Evolutionary conservation across 805 yeast species (phyloP).

Genomic region (Kluyveromyces lactis): DNA sequence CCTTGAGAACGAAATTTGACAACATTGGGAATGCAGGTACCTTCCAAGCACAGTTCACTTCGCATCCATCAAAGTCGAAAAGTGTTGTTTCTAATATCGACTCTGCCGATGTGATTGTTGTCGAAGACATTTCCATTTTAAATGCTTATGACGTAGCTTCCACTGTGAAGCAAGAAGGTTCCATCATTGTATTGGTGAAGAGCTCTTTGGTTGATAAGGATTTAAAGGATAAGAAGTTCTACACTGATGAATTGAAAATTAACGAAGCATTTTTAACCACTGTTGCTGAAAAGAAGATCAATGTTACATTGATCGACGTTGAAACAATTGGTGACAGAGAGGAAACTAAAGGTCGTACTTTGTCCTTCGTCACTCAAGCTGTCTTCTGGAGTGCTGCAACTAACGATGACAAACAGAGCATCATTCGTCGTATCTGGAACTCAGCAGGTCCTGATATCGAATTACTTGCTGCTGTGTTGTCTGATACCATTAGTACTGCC

Average conservation of each 20-base stretch:
- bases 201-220: constrained; percentile 22
- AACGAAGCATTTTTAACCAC: constrained; percentile 45
- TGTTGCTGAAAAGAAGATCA: constrained; percentile 44
- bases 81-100: constrained; percentile 34
- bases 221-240: constrained; percentile 33
- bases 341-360: constrained; percentile 68
- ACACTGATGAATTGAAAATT: constrained; percentile 39
- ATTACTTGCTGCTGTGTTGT: constrained; percentile 61
- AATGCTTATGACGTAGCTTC: constrained; percentile 53
- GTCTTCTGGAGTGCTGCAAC: constrained; percentile 70
- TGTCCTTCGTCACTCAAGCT: constrained; percentile 65
- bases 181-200: constrained; percentile 37
- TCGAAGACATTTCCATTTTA: constrained; percentile 53
- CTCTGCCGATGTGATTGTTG: constrained; percentile 53
- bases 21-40: constrained; percentile 66
- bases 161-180: constrained; percentile 48
- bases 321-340: constrained; percentile 56
- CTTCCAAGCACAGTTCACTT: constrained; percentile 56
- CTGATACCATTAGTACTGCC: constrained; percentile 53
- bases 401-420: constrained; percentile 46
- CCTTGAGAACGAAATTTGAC: constrained; percentile 61
- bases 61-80: constrained; percentile 19
- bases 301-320: constrained; percentile 52
- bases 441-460: constrained; percentile 80
- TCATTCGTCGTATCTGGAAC: constrained; percentile 70